These are phyloP conservation scores for Rhazya stricta DNA, from an alignment of 257 asterid genomes.

Conservation along the genomic window DNA sequence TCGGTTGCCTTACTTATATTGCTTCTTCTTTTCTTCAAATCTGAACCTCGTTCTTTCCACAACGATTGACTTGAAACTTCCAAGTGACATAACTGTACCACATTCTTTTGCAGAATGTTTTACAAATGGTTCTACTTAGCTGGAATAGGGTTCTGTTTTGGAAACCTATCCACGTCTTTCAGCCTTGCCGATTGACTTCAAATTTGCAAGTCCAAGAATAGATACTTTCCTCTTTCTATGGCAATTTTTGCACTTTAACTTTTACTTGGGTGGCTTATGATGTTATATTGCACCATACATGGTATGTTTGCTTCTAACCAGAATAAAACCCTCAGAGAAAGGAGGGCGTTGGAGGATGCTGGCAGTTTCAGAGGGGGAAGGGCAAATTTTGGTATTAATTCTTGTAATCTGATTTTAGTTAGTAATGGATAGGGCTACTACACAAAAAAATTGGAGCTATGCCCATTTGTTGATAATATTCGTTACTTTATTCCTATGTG, in stretches of 20 bases:
- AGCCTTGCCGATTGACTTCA: background rate
- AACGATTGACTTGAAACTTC: background rate
- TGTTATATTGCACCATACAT: background rate
- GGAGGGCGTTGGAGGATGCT: background rate
- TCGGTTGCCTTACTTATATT: background rate
- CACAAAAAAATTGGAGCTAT: background rate
- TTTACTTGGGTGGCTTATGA: background rate
- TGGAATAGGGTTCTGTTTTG: background rate
- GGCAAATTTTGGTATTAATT: background rate
- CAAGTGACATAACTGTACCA: background rate
- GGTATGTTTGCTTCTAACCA: no score
- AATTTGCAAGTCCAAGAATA: background rate
- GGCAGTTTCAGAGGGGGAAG: background rate
- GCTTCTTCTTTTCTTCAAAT: background rate
- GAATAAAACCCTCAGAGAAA: background rate
- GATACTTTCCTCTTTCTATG: background rate
- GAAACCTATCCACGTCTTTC: background rate
- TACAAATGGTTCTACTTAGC: background rate
- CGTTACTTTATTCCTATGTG: background rate
- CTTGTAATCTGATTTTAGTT: slow-evolving; percentile 3
- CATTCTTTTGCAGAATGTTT: background rate
- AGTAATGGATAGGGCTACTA: background rate
- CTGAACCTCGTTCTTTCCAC: background rate
- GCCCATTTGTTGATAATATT: background rate
- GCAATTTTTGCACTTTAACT: background rate